Conservation (phyloP, 2,329 filamentous ascomycete species). For the Sporothrix inflata region DNA sequence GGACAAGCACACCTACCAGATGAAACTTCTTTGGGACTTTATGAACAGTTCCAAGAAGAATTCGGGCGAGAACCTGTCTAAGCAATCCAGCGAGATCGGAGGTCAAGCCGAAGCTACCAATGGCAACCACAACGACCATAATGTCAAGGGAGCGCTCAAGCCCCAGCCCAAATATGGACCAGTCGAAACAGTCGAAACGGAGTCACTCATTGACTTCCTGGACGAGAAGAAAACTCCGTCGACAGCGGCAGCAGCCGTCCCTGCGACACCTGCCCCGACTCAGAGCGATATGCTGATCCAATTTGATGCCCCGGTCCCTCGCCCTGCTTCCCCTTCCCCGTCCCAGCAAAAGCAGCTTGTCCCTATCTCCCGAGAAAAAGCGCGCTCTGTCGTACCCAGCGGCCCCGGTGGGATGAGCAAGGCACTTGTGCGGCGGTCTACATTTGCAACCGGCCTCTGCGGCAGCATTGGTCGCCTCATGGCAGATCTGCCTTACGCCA, state of each 20-base stretch:
- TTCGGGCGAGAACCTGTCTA: not conserved
- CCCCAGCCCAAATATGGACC: not conserved
- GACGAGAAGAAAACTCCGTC: not conserved
- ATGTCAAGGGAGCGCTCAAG: not conserved
- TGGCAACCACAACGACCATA: not conserved
- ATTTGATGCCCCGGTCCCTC: not conserved
- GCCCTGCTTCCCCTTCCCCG: not conserved
- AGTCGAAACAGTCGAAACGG: not conserved
- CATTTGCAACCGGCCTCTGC: slow-evolving; percentile 26
- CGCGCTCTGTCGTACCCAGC: not conserved
- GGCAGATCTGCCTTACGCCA: slow-evolving; percentile 32
- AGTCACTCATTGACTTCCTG: not conserved
- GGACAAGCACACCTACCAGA: slow-evolving; percentile 28
- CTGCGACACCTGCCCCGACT: not conserved
- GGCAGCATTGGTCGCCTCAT: slow-evolving; percentile 31
- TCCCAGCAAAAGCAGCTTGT: not conserved
- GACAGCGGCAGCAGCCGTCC: not conserved
- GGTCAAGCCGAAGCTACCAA: not conserved
- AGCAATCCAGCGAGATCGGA: not conserved
- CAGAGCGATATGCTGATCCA: not conserved
- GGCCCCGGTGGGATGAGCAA: not conserved
- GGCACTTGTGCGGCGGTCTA: slow-evolving; percentile 24
- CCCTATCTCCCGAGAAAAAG: not conserved
- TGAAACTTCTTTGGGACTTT: slow-evolving; percentile 32
- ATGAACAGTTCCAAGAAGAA: slow-evolving; percentile 22